Evolutionary conservation across 1,284 basidiomycete species (phyloP).

Genomic region (Fomitopsis pinicola): DNA sequence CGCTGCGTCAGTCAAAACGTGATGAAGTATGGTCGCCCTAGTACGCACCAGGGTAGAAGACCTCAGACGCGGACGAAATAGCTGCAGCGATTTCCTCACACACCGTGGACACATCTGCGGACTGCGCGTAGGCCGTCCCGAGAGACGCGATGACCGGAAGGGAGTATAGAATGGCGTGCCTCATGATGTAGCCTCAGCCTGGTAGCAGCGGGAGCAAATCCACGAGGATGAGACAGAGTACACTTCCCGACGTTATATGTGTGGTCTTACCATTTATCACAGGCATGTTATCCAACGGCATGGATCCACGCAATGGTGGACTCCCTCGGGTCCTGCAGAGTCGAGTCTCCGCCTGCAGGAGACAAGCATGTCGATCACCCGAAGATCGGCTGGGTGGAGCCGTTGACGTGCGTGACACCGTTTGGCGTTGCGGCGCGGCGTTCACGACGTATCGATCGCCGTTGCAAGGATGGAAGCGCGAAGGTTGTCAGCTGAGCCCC

Average conservation of each 20-base stretch:
- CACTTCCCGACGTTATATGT: not conserved
- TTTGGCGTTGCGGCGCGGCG: too few relatives aligned
- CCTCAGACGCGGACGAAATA: conserved; percentile 1
- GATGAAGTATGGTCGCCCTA: conserved; percentile 3
- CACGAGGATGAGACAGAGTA: not conserved
- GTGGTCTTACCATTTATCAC: not conserved
- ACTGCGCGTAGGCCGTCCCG: not conserved
- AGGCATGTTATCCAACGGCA: not conserved
- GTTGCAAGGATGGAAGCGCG: too few relatives aligned
- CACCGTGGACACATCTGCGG: not conserved
- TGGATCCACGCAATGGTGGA: too few relatives aligned
- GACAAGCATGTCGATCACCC: too few relatives aligned
- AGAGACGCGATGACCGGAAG: not conserved
- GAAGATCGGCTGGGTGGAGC: too few relatives aligned
- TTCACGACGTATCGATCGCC: too few relatives aligned
- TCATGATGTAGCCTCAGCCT: not conserved
- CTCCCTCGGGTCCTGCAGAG: too few relatives aligned
- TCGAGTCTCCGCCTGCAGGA: too few relatives aligned
- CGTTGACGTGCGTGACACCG: too few relatives aligned
- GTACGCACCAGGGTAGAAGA: conserved; percentile 1
- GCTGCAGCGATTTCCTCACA: conserved; percentile 1
- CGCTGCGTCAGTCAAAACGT: conserved; percentile 11
- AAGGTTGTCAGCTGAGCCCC: too few relatives aligned
- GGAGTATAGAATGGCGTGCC: not conserved
- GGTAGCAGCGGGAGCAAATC: not conserved